These are phyloP conservation scores for Rhodosorus marinus DNA, from an alignment of 23 red algal species.

Conservation along the genomic window DNA sequence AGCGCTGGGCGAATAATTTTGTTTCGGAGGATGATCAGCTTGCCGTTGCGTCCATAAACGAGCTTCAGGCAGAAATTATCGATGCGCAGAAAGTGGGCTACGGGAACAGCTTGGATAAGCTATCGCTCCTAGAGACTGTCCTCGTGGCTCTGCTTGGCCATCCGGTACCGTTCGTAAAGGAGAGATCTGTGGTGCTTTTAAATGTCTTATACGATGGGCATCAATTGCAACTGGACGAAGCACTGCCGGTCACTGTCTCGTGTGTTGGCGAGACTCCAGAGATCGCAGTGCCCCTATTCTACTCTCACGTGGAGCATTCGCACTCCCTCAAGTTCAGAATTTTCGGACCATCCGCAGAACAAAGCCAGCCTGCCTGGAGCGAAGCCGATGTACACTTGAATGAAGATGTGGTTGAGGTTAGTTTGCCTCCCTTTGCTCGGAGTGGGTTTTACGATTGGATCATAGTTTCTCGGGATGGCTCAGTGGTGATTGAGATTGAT, in stretches of 20 bases:
- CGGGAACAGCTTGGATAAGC: slow-evolving; percentile 16
- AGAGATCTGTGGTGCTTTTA: slow-evolving; percentile 70
- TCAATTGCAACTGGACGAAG: slow-evolving; percentile 58
- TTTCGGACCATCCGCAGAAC: slow-evolving; percentile 38
- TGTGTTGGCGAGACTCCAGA: slow-evolving; percentile 37
- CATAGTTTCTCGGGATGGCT: slow-evolving; percentile 12
- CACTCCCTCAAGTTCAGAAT: slow-evolving; percentile 14
- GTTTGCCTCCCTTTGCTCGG: slow-evolving; percentile 34
- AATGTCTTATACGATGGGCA: slow-evolving; percentile 95
- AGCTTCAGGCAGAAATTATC: slow-evolving; percentile 26
- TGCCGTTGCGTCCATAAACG: background rate
- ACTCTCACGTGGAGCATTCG: slow-evolving; percentile 1
- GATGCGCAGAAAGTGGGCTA: slow-evolving; percentile 32
- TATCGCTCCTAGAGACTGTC: slow-evolving; percentile 41
- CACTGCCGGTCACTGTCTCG: slow-evolving; percentile 47
- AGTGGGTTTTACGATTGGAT: slow-evolving; percentile 93
- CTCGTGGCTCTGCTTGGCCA: slow-evolving; percentile 62
- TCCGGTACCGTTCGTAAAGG: slow-evolving; percentile 25
- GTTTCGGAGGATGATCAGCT: background rate
- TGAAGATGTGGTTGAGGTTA: slow-evolving; percentile 4
- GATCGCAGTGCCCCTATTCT: background rate
- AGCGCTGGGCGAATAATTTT: slow-evolving; percentile 1
- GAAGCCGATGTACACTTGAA: slow-evolving; percentile 5
- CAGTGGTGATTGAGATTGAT: background rate
- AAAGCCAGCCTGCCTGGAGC: slow-evolving; percentile 20